Base-by-base conservation (phyloP, 768 basidiomycete genomes). In the Amyloporia xantha region DNA sequence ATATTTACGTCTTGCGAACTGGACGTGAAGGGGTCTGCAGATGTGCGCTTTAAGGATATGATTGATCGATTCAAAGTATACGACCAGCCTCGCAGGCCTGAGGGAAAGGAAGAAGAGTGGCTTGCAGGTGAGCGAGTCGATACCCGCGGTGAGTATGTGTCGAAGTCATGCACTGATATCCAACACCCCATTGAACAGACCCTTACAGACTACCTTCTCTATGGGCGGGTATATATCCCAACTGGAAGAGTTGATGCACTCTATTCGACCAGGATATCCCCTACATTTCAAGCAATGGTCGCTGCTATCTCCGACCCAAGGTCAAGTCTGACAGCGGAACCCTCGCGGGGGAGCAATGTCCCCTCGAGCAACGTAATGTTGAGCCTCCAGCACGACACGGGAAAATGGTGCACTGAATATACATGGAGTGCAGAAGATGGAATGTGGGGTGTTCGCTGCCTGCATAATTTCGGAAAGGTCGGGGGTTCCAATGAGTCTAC, bases 361-460 rank as follows among this genome's bases (percentile, higher is more conserved):
- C 54, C 61, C 11, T 36, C 64, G 24, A 86, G 78, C 61, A 88
- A 88, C 53, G 62, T 81, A 61, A 84, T 96, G 78, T 64, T 97
- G 58, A 89, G 79, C 54, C 66, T 97, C 28, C 92, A 95, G 65
- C 93, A 96, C 60, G 92, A 96, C 61, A 79, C 87, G 7, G 95
- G 94, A 2, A 81, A 87, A 56, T 93, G 87, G 82, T 90, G 90
- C 55, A 84, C 87, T 2, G 95, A 98, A 65, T 97, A 95, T 56
- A 88, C 87, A 2, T 97, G 87, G 74, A 93, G 91, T 55, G 89
- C 90, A 1, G 89, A 92, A 56, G 95, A 97, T 58, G 83, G 84
- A 17, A 95, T 98, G 91, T 86, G 83, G 73, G 95, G 95, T 13
- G 65, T 91, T 15, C 78, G 88, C 15, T 77, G 91, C 15, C 74